Conservation (phyloP, 2,329 filamentous ascomycete species). For the Aspergillus aculeatus region DNA sequence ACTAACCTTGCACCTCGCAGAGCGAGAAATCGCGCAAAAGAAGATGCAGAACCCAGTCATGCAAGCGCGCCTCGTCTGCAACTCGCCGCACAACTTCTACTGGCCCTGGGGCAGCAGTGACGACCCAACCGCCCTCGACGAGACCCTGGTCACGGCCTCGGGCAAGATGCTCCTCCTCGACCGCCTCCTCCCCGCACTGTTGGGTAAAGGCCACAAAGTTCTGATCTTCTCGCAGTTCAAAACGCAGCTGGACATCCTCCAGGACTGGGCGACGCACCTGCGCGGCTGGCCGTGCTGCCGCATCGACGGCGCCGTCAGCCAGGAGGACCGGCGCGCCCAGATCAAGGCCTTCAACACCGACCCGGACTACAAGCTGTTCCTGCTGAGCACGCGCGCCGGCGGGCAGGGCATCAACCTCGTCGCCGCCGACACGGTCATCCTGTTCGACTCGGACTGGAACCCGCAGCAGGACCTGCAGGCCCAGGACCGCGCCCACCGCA, state of each 20-base stretch:
- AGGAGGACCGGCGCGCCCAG: slow-evolving; percentile 67
- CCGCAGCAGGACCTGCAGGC: slow-evolving; percentile 96
- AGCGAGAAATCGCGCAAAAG: slow-evolving; percentile 83
- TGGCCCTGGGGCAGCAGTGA: slow-evolving; percentile 69
- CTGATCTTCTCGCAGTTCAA: slow-evolving; percentile 97
- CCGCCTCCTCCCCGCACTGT: slow-evolving; percentile 73
- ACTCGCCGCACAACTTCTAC: slow-evolving; percentile 95
- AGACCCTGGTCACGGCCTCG: slow-evolving; percentile 78
- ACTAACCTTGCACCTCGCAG: slow-evolving; percentile 34
- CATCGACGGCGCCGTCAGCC: slow-evolving; percentile 84
- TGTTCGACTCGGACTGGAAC: slow-evolving; percentile 92
- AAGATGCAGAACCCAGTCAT: slow-evolving; percentile 91
- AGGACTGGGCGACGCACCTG: slow-evolving; percentile 79
- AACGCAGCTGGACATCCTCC: slow-evolving; percentile 84
- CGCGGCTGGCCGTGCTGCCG: slow-evolving; percentile 79
- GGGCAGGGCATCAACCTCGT: slow-evolving; percentile 95
- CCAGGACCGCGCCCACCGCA: slow-evolving; percentile 91
- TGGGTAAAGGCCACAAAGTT: slow-evolving; percentile 77
- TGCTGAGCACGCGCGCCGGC: slow-evolving; percentile 86
- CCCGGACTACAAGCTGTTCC: slow-evolving; percentile 69
- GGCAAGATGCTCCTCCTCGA: slow-evolving; percentile 97
- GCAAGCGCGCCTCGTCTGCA: slow-evolving; percentile 88
- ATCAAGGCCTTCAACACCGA: slow-evolving; percentile 72
- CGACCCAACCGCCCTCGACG: slow-evolving; percentile 62
- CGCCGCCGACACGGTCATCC: slow-evolving; percentile 84